Percentiles rank a stretch among this genome's conserved stretches.
phyloP scores from a whole-genome alignment of 192 early-diverging fungal species.

The Coemansia sp. region DNA sequence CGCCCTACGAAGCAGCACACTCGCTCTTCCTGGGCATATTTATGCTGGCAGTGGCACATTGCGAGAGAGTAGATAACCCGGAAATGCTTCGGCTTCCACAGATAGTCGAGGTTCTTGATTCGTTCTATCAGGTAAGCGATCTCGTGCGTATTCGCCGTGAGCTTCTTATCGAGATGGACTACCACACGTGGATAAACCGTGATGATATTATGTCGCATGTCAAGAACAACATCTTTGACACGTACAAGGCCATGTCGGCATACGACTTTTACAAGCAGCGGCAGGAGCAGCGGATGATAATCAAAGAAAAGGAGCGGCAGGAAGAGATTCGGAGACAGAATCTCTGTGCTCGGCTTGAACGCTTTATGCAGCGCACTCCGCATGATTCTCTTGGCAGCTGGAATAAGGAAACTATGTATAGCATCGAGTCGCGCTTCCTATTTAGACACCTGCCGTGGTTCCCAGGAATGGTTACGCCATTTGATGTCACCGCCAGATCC shows the following conservation, averaged over 20 bases:
- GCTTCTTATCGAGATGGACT: conserved; percentile 8
- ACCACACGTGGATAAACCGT: conserved; percentile 21
- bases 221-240: conserved; percentile 29
- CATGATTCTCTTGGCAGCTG: conserved; percentile 6
- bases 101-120: conserved; percentile 19
- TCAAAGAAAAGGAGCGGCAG: conserved; percentile 11
- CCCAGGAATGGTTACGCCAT: conserved; percentile 19
- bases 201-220: conserved; percentile 11
- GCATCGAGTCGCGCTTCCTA: conserved; percentile 30
- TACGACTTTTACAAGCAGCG: conserved; percentile 17
- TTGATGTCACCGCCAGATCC: conserved; percentile 22
- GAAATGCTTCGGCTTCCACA: conserved; percentile 6
- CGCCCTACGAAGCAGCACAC: conserved; percentile 36
- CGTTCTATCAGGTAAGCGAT: conserved; percentile 17
- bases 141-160: conserved; percentile 21
- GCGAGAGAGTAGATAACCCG: conserved; percentile 13
- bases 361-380: conserved; percentile 2
- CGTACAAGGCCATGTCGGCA: conserved; percentile 10
- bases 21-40: conserved; percentile 40
- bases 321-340: neutral
- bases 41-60: conserved; percentile 19
- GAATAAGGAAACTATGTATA: conserved; percentile 21
- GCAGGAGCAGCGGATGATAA: conserved; percentile 19
- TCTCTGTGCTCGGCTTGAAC: neutral
- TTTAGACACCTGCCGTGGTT: conserved; percentile 43